Percentiles rank a stretch among this genome's conserved stretches.
phyloP scores from a whole-genome alignment of 2,329 filamentous ascomycete genomes.

The Thyridium curvatum region DNA sequence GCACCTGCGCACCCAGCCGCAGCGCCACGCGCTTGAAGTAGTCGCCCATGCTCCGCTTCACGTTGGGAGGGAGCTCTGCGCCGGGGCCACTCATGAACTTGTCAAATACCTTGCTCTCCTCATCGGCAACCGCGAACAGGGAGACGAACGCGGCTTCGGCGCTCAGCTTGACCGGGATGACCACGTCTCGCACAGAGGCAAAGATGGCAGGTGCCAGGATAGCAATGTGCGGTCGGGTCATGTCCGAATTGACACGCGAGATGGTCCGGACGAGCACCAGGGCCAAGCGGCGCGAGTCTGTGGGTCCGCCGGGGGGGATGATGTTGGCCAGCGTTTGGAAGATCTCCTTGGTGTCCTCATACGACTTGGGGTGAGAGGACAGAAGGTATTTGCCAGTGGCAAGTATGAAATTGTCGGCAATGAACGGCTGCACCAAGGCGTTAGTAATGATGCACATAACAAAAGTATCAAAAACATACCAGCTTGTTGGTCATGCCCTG shows the following conservation, averaged over 20 bases:
- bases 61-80: conserved; percentile 59
- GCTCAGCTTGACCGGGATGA: conserved; percentile 92
- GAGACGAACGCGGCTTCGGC: conserved; percentile 92
- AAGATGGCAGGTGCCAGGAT: conserved; percentile 82
- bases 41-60: conserved; percentile 87
- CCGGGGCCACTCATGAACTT: conserved; percentile 73
- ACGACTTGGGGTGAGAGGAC: conserved; percentile 58
- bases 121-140: conserved; percentile 83
- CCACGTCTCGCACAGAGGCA: conserved; percentile 77
- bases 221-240: conserved; percentile 74
- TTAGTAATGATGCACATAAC: conserved; percentile 10
- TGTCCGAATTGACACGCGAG: conserved; percentile 69
- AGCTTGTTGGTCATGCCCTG: conserved; percentile 73
- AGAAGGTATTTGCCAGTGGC: conserved; percentile 89
- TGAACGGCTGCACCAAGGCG: conserved; percentile 52
- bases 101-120: conserved; percentile 81
- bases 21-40: conserved; percentile 94
- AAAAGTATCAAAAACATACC: conserved; percentile 41
- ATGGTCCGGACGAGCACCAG: conserved; percentile 86
- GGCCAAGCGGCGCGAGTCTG: conserved; percentile 78
- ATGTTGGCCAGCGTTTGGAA: conserved; percentile 71
- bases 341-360: conserved; percentile 71
- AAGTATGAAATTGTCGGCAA: conserved; percentile 82
- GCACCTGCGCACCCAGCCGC: conserved; percentile 76
- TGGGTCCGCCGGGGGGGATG: conserved; percentile 70